These are phyloP conservation scores for Boletus rubescentipes DNA, from an alignment of 768 basidiomycete genomes.

Conservation along the genomic window DNA sequence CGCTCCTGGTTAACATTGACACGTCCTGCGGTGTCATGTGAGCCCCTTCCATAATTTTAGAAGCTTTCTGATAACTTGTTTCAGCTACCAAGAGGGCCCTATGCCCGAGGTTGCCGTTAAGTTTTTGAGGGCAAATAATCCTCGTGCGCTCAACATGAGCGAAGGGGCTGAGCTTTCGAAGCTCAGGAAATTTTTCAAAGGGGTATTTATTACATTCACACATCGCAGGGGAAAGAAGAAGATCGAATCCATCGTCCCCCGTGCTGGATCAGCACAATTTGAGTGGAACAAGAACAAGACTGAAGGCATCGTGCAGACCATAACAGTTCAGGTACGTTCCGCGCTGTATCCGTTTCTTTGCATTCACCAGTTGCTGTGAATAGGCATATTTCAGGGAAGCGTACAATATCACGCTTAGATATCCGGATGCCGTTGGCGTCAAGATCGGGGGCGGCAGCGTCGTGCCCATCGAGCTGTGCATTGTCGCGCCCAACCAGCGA, in stretches of 20 bases:
- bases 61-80: background rate
- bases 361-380: background rate
- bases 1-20: constrained; percentile 48
- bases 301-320: constrained; percentile 18
- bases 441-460: constrained; percentile 36
- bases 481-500: constrained; percentile 46
- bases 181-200: constrained; percentile 41
- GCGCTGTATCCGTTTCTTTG: background rate
- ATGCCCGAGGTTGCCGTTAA: constrained; percentile 33
- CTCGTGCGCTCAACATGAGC: constrained; percentile 31
- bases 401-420: constrained; percentile 32
- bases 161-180: constrained; percentile 28
- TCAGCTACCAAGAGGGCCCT: constrained; percentile 28
- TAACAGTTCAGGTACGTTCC: constrained; percentile 40
- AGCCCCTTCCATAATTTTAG: background rate
- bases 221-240: constrained; percentile 30
- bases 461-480: constrained; percentile 50
- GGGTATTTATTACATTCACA: constrained; percentile 32
- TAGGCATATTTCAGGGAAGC: constrained; percentile 44
- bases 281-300: constrained; percentile 32
- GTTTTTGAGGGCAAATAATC: constrained; percentile 24
- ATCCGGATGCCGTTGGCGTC: constrained; percentile 42
- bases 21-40: constrained; percentile 48
- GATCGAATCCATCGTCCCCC: constrained; percentile 37
- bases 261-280: constrained; percentile 43